A percentile compares a stretch with the other conserved stretches of the same genome.
Conservation (phyloP, 345 rosid genomes). For the Salix suchowensis region DNA sequence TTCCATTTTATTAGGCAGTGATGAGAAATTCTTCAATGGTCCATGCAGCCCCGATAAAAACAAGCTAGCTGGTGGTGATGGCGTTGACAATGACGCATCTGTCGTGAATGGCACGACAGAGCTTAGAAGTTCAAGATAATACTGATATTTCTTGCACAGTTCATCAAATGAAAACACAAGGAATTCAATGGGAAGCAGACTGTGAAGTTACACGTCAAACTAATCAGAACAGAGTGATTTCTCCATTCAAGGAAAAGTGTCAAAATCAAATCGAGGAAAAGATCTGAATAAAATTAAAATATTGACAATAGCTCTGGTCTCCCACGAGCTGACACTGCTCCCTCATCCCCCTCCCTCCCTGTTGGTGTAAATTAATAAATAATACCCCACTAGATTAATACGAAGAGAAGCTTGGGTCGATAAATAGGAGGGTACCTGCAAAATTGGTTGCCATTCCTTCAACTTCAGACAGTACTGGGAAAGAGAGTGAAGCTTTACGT, state of each 20-base stretch:
- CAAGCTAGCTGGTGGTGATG: not conserved
- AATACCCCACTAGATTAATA: not conserved
- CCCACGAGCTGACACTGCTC: not conserved
- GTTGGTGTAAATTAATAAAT: slow-evolving; percentile 4
- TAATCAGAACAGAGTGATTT: not conserved
- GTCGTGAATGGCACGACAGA: not conserved
- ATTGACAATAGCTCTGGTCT: not conserved
- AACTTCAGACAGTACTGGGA: not conserved
- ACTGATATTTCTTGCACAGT: not conserved
- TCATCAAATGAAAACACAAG: no score
- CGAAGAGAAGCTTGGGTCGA: slow-evolving; percentile 1
- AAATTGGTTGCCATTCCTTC: slow-evolving; percentile 4
- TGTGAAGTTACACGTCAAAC: no score
- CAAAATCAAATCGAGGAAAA: not conserved
- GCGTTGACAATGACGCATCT: not conserved
- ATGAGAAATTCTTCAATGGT: not conserved
- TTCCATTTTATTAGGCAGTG: not conserved
- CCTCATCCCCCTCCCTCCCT: not conserved
- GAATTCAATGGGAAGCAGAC: no score
- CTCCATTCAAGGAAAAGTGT: not conserved
- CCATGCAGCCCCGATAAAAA: not conserved
- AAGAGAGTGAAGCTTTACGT: not conserved
- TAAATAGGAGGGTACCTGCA: slow-evolving; percentile 15
- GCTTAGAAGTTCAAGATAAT: not conserved
- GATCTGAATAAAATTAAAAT: not conserved